Evolutionary conservation across 768 basidiomycete species (phyloP).

Genomic region (Agrocybe pediades): DNA sequence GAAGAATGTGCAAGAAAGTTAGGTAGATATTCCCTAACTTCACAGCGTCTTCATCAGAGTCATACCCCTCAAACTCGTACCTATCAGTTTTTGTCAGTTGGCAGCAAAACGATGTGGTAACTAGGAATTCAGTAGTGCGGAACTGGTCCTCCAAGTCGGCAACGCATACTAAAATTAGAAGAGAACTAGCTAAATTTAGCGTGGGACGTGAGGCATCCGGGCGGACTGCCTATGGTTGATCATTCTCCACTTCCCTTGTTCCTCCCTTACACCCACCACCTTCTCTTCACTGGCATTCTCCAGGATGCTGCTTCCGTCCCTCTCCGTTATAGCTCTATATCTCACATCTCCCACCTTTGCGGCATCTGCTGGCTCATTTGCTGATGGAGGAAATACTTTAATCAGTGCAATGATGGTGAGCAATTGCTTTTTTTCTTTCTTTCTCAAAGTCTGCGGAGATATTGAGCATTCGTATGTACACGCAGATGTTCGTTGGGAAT

Average conservation of each 20-base stretch:
- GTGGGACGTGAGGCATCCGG: not conserved
- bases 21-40: too few species aligned
- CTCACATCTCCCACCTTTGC: slow-evolving; percentile 29
- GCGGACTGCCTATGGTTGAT: not conserved
- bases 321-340: slow-evolving; percentile 34
- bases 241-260: not conserved
- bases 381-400: slow-evolving; percentile 41
- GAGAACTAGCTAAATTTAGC: not conserved
- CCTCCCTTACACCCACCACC: not conserved
- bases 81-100: not conserved
- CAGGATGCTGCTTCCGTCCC: slow-evolving; percentile 15
- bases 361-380: slow-evolving; percentile 41
- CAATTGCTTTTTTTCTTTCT: slow-evolving; percentile 12
- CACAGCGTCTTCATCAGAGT: not conserved
- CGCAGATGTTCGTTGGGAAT: slow-evolving; percentile 78
- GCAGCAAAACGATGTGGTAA: not conserved
- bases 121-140: not conserved
- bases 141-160: not conserved
- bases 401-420: slow-evolving; percentile 53
- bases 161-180: not conserved
- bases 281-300: not conserved
- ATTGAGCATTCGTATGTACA: not conserved
- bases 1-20: too few species aligned
- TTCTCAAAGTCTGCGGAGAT: not conserved
- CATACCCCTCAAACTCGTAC: not conserved